Conservation (phyloP, 108 stramenopile species). For the Pseudonitzschia pungens region DNA sequence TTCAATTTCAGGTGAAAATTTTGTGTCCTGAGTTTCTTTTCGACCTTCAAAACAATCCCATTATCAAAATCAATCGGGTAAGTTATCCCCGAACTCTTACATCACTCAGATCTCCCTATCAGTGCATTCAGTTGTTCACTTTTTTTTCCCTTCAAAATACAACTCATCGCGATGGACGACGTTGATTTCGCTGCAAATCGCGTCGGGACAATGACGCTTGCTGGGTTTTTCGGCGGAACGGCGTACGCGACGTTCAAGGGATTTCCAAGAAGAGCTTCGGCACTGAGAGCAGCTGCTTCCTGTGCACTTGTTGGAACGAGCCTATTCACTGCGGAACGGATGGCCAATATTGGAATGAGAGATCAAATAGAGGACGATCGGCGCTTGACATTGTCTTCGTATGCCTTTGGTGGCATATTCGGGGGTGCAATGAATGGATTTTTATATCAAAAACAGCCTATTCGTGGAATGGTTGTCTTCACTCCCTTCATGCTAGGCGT, state of each 20-base stretch:
- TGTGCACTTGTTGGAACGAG: slow-evolving; percentile 69
- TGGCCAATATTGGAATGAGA: slow-evolving; percentile 35
- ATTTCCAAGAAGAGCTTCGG: slow-evolving; percentile 43
- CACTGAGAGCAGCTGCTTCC: slow-evolving; percentile 45
- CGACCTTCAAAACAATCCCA: too few relatives aligned
- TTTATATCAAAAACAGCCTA: slow-evolving; percentile 55
- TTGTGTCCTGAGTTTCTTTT: too few relatives aligned
- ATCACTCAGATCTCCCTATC: too few relatives aligned
- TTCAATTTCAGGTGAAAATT: too few relatives aligned
- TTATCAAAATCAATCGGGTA: too few relatives aligned
- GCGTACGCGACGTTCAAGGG: slow-evolving; percentile 47
- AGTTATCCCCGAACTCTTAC: too few relatives aligned
- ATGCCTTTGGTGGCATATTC: slow-evolving; percentile 60
- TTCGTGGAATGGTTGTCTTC: slow-evolving; percentile 56
- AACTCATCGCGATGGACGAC: slow-evolving; percentile 32
- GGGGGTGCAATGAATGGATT: slow-evolving; percentile 66
- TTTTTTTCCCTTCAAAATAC: not conserved
- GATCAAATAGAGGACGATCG: slow-evolving; percentile 13
- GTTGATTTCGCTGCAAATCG: slow-evolving; percentile 55
- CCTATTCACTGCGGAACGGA: slow-evolving; percentile 58
- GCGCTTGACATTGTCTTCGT: slow-evolving; percentile 43
- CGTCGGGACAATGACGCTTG: slow-evolving; percentile 42
- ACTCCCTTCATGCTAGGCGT: slow-evolving; percentile 67
- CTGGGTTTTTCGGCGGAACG: slow-evolving; percentile 55
- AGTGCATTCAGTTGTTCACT: too few relatives aligned